Percentiles rank a stretch among this genome's conserved stretches.
phyloP scores from a whole-genome alignment of 2,329 filamentous ascomycete genomes.

The Chaetomiaceae sp. region DNA sequence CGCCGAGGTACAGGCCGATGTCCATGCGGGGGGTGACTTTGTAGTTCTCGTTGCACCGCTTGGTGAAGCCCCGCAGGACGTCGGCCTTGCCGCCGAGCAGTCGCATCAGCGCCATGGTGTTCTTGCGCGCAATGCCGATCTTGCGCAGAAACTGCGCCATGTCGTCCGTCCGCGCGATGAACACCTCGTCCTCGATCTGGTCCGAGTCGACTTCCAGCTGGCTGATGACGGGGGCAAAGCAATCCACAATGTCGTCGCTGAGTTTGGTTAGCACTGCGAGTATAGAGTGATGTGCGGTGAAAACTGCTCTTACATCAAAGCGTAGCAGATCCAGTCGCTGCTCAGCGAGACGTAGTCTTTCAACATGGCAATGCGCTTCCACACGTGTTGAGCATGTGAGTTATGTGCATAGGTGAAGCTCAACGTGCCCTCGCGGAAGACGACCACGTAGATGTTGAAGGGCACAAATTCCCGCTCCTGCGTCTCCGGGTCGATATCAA shows the following conservation, averaged over 20 bases:
- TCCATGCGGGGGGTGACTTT: conserved; percentile 92
- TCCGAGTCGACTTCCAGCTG: conserved; percentile 86
- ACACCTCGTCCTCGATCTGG: conserved; percentile 90
- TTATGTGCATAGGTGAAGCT: conserved; percentile 92
- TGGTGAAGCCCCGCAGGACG: conserved; percentile 94
- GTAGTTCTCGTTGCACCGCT: conserved; percentile 97
- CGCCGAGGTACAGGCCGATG: conserved; percentile 90
- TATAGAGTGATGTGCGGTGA: not conserved
- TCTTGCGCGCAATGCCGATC: conserved; percentile 88
- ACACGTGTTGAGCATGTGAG: conserved; percentile 79
- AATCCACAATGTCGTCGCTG: conserved; percentile 94
- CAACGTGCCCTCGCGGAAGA: conserved; percentile 89
- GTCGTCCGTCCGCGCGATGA: conserved; percentile 84
- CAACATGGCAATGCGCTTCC: conserved; percentile 83
- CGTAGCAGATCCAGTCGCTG: conserved; percentile 98
- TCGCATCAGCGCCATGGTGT: conserved; percentile 87
- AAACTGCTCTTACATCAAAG: conserved; percentile 68
- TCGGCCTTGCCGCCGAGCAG: conserved; percentile 96
- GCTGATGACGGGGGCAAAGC: conserved; percentile 82
- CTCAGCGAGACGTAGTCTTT: conserved; percentile 93
- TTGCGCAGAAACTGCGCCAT: conserved; percentile 79
- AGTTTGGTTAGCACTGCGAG: conserved; percentile 27
- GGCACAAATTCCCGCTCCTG: conserved; percentile 83
- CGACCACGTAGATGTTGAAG: conserved; percentile 93
- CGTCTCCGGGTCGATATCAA: conserved; percentile 64